Evolutionary conservation across 805 yeast genomes (phyloP).

Genomic region (Cyberlindnera maritima): DNA sequence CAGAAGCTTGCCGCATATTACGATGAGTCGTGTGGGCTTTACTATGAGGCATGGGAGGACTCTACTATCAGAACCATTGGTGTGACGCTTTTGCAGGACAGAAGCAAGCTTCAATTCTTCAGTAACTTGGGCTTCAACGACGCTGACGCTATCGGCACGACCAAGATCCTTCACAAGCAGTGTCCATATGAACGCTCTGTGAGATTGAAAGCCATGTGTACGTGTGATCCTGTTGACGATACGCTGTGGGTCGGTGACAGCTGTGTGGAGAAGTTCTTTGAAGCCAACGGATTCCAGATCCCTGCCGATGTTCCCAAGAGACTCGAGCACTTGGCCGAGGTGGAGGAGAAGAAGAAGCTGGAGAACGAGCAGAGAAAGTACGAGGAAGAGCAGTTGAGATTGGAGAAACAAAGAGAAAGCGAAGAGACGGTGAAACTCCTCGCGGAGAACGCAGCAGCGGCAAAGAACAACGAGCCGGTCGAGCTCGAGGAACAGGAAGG

Average conservation of each 20-base stretch:
- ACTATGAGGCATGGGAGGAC: conserved; percentile 91
- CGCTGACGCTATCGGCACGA: conserved; percentile 35
- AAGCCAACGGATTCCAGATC: conserved; percentile 20
- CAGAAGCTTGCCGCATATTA: conserved; percentile 61
- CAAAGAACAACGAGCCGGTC: conserved; percentile 35
- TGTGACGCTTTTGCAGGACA: conserved; percentile 66
- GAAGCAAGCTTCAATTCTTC: conserved; percentile 66
- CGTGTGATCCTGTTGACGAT: conserved; percentile 70
- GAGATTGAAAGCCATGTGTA: conserved; percentile 61
- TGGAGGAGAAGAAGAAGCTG: conserved; percentile 1
- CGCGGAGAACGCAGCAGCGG: conserved; percentile 57
- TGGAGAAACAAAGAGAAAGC: conserved; percentile 10
- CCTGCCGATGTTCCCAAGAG: conserved; percentile 15
- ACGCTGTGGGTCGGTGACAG: conserved; percentile 60
- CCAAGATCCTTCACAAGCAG: conserved; percentile 46
- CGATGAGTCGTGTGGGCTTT: conserved; percentile 76
- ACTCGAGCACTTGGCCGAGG: not conserved
- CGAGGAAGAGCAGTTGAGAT: conserved; percentile 14
- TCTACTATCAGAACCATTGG: conserved; percentile 87
- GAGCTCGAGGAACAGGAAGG: conserved; percentile 13
- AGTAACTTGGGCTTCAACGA: conserved; percentile 79
- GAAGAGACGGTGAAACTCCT: conserved; percentile 46
- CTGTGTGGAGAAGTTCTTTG: conserved; percentile 61
- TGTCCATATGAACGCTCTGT: conserved; percentile 69
- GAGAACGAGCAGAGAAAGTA: conserved; percentile 12